Base-by-base conservation (phyloP, 768 basidiomycete genomes). In the Podaxis pistillaris region DNA sequence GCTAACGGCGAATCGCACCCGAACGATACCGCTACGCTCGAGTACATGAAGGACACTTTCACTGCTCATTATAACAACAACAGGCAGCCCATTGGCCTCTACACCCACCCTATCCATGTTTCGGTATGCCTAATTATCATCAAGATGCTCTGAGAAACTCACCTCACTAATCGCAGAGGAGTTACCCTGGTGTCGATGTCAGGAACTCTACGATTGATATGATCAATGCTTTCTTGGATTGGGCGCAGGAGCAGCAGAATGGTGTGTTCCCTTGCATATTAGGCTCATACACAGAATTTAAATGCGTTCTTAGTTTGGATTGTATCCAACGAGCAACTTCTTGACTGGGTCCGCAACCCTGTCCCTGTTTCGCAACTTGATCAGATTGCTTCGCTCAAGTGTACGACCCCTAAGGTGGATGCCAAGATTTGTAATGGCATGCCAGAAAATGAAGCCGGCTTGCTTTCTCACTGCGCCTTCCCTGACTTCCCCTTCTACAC, bases 211-310 rank as follows among this genome's bases (percentile, higher is more conserved):
- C 86, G 3, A 87, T 92, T 68, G 68, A 79, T 30, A 91, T 91
- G 90, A 84, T 93, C 71, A 92, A 93, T 68, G 69, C 79, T 19
- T 93, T 91, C 78, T 76, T 93, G 38, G 90, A 93, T 72, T 93
- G 91, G 91, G 90, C 86, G 0, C 91, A 93, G 69, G 65, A 80
- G 65, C 86, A 89, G 69, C 79, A 79, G 53, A 81, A 91, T 71
- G 86, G 87, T 83, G 62, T 58, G 77, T 71, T 33, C 40, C 6
- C 11, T 15, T 22, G 11, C 38, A 24, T 63, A 41, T 12, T 12
- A 17, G 47, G 33, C 54, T n/a, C 6, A 46, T 41, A 8, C 56
- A 51, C 7, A 47, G n/a, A 15, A n/a, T 30, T n/a, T 28, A 9
- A 38, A 24, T 9, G 8, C 6, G 28, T 30, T 52, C 44, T 33